A percentile compares a stretch with the other conserved stretches of the same genome.
Evolutionary conservation across 1,284 basidiomycete species (phyloP).

Genomic region (Moniliophthora roreri): DNA sequence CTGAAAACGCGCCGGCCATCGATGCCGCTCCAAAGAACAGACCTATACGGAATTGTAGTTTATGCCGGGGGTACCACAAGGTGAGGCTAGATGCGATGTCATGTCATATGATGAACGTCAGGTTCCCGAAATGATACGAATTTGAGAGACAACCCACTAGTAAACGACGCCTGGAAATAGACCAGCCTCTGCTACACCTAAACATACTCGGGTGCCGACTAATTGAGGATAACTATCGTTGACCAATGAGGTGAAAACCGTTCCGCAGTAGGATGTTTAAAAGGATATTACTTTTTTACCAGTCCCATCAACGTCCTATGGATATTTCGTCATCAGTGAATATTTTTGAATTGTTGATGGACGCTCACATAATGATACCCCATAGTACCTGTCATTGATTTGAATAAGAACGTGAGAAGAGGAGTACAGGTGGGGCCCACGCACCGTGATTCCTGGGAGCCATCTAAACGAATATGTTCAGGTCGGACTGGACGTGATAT

Average conservation of each 20-base stretch:
- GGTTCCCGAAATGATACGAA: not conserved
- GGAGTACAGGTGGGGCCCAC: slow-evolving; percentile 6
- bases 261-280: slow-evolving; percentile 4
- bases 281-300: slow-evolving; percentile 50
- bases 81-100: slow-evolving; percentile 36
- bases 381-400: slow-evolving; percentile 38
- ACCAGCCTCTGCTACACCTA: slow-evolving; percentile 70
- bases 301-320: slow-evolving; percentile 64
- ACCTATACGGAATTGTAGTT: slow-evolving; percentile 48
- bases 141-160: slow-evolving; percentile 35
- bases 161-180: slow-evolving; percentile 70
- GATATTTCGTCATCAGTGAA: not conserved
- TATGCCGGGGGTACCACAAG: slow-evolving; percentile 53
- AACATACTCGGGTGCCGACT: slow-evolving; percentile 54
- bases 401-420: slow-evolving; percentile 4
- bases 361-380: slow-evolving; percentile 47
- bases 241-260: not conserved
- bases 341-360: not conserved
- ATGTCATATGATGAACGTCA: not conserved
- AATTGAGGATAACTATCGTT: slow-evolving; percentile 55
- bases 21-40: slow-evolving; percentile 52
- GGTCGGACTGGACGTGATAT: not conserved
- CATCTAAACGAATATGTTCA: slow-evolving; percentile 27
- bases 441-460: slow-evolving; percentile 49
- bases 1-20: slow-evolving; percentile 47